Evolutionary conservation across 2,329 filamentous ascomycete genomes (phyloP), one percentile per base, ranked within the genome.

Genomic region (Pseudocercospora vitis): DNA sequence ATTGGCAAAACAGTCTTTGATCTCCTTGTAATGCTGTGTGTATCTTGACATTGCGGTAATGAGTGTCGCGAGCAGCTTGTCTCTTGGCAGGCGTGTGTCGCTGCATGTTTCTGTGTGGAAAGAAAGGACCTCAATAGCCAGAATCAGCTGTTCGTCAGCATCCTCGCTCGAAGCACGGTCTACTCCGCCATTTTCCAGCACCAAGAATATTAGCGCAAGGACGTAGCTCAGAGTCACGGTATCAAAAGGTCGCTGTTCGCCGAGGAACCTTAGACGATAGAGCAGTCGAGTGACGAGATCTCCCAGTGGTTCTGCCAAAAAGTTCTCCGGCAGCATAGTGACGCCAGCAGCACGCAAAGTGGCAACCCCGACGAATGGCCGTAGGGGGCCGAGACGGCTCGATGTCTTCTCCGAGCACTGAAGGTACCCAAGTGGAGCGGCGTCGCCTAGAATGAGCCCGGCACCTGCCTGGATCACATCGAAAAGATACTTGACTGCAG

Each of bases 181-280:
- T 62, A 95, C 84, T 1, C 91, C 91, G 33, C 91, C 90, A 57
- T 86, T 85, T 55, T 84, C 82, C 16, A 99, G 78, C 14, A 97
- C 81, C 16, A 89, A 74, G 62, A 95, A 85, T 3, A 96, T 73
- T 12, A 99, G 78, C 0, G 92, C 90, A 24, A 97, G 76, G 47
- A 91, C 83, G 68, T 97, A 99, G 53, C 88, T 90, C 19, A 97
- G 77, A 1, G 92, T 92, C 3, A 94, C 86, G 2, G 84, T 79
- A 68, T 99, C 94, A 63, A 99, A 91, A 0, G 92, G 91, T n/a
- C 91, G 84, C 70, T 97, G 92, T 69, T 97, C 94, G 48, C 89
- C 87, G 31, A 91, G 82, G 70, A 96, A 96, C 12, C 91, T 87
- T 49, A 99, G 77, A 44, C 92, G 86, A 71, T 97, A 97, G 4